Conservation (phyloP, 2,329 filamentous ascomycete genomes). For the Phialophora macrospora region DNA sequence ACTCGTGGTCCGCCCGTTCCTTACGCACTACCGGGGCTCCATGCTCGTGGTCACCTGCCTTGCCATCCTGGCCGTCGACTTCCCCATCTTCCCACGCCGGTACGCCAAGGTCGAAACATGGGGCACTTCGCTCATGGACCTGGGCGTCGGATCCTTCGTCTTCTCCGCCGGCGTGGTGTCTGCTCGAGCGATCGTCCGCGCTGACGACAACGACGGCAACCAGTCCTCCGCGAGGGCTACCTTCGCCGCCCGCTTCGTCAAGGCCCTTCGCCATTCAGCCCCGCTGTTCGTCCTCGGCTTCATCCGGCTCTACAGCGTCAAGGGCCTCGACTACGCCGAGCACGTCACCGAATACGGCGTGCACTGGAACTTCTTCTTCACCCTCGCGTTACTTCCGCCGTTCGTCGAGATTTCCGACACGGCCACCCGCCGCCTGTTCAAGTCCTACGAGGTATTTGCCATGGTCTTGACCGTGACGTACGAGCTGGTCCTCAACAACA, state of each 20-base stretch:
- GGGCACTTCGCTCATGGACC: constrained; percentile 98
- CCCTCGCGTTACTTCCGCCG: constrained; percentile 82
- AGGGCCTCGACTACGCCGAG: constrained; percentile 93
- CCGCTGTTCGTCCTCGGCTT: constrained; percentile 81
- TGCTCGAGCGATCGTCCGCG: constrained; percentile 66
- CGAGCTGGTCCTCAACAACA: constrained; percentile 75
- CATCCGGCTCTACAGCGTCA: constrained; percentile 83
- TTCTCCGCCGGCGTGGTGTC: constrained; percentile 93
- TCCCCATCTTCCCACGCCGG: constrained; percentile 85
- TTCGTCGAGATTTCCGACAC: constrained; percentile 81
- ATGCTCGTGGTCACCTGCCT: constrained; percentile 92
- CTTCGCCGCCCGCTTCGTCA: constrained; percentile 63
- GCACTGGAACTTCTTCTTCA: constrained; percentile 99
- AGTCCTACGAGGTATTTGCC: constrained; percentile 74
- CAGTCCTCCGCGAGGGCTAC: background rate
- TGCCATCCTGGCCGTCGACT: constrained; percentile 96
- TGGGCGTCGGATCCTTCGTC: constrained; percentile 96
- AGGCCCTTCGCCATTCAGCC: constrained; percentile 77
- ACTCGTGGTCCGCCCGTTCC: constrained; percentile 74
- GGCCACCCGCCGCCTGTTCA: constrained; percentile 65
- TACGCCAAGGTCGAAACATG: constrained; percentile 99
- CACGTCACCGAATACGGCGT: constrained; percentile 97
- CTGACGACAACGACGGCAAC: constrained; percentile 36
- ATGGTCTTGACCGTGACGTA: constrained; percentile 72
- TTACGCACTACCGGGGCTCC: constrained; percentile 86